These are phyloP conservation scores for Globisporangium okanoganense DNA, from an alignment of 352 stramenopile genomes.

Conservation along the genomic window DNA sequence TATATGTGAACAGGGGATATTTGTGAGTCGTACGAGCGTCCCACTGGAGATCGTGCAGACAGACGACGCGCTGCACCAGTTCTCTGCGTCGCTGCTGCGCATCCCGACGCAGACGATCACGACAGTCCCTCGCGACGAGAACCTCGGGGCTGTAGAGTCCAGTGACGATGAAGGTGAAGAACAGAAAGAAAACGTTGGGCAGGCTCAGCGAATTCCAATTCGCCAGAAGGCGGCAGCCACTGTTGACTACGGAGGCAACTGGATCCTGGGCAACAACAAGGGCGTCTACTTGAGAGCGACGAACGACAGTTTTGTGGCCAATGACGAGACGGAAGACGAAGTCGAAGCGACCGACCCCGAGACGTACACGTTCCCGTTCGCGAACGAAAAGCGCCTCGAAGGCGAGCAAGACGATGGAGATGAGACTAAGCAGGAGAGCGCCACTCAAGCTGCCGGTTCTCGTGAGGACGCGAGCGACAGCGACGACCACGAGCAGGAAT, in stretches of 20 bases:
- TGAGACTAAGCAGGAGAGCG: not conserved
- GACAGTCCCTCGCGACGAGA: constrained; percentile 64
- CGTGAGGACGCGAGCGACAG: not conserved
- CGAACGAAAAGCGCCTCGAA: constrained; percentile 21
- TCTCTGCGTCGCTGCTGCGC: constrained; percentile 60
- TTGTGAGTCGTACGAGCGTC: constrained; percentile 28
- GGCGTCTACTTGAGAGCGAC: constrained; percentile 71
- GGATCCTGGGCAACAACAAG: constrained; percentile 79
- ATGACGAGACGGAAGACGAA: constrained; percentile 63
- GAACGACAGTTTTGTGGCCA: constrained; percentile 62
- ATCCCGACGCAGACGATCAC: constrained; percentile 78
- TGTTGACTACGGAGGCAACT: constrained; percentile 60
- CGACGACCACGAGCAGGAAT: constrained; percentile 23
- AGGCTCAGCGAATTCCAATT: not conserved
- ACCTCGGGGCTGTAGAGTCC: constrained; percentile 18
- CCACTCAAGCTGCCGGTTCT: not conserved
- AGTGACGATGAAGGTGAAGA: constrained; percentile 20
- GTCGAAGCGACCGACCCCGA: constrained; percentile 30
- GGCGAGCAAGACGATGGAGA: constrained; percentile 5
- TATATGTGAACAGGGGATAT: constrained; percentile 37
- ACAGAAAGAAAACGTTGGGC: not conserved
- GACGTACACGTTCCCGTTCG: constrained; percentile 48
- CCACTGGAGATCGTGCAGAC: constrained; percentile 53
- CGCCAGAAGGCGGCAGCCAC: not conserved
- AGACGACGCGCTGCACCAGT: constrained; percentile 54